Evolutionary conservation across 2,329 filamentous ascomycete species (phyloP), one percentile per base, ranked within the genome.

Genomic region (Trichoderma hamatum): DNA sequence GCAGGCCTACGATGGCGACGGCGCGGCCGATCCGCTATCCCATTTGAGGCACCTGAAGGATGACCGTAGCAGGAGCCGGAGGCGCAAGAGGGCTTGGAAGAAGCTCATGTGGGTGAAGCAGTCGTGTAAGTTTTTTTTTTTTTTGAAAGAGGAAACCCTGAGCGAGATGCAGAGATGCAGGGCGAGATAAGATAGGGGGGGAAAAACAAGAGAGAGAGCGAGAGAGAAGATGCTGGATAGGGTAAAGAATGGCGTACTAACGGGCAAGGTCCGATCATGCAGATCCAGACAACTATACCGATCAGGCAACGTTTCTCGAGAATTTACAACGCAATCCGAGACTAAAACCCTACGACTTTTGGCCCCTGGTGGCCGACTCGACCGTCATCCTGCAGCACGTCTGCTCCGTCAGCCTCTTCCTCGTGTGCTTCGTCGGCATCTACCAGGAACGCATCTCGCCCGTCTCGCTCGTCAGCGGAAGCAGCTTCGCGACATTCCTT

Each of bases 271-370:
- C 73, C 30, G 36, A 21, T 43, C 16, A n/a, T n/a, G 16, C 64
- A 94, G 93, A 96, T 77, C 94, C 96, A n/a, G 96, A 99, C 80
- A 99, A 99, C 80, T 98, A 98, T 78, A 98, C 96, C 51, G 96
- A 99, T 78, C 94, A 96, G 77, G 92, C 93, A 70, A 98, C 96
- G 1, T 99, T 99, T 75, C 90, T 99, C 73, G 95, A 97, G 77
- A 94, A 97, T 75, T 88, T 99, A 21, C 95, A 99, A 80, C 89
- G 94, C 59, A 99, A 99, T 78, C 95, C 95, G 5, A 90, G 94
- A 51, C 87, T 98, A 64, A 91, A 96, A 73, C 95, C 95, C 0
- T 99, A 99, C 80, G 94, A 98, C 76, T 99, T 99, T 80, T 99
- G 96, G 95, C 93, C 94, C 10, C 85, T 99, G 39, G 94, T 98